Percentiles rank a stretch among this genome's conserved stretches.
Evolutionary conservation across 2,329 filamentous ascomycete genomes (phyloP).

Genomic region (Colletotrichum nymphaeae): DNA sequence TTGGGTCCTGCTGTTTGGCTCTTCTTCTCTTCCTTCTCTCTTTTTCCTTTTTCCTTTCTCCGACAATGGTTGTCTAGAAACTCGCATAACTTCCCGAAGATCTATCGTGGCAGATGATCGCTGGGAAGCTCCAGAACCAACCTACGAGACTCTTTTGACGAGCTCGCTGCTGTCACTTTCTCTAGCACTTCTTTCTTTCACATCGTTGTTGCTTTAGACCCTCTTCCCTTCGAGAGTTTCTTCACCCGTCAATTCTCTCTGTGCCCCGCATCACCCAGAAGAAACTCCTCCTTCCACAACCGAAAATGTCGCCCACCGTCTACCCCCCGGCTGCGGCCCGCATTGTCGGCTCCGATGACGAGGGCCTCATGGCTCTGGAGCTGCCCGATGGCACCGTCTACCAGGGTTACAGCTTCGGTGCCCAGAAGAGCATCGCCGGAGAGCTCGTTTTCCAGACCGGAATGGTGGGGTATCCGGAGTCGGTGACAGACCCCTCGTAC

Average conservation of each 20-base stretch:
- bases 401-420: constrained; percentile 96
- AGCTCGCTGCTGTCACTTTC: constrained; percentile 33
- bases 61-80: constrained; percentile 36
- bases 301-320: constrained; percentile 48
- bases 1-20: constrained; percentile 24
- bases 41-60: constrained; percentile 33
- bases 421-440: constrained; percentile 91
- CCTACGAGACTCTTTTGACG: constrained; percentile 34
- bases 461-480: constrained; percentile 99
- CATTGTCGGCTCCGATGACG: constrained; percentile 62
- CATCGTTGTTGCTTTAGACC: constrained; percentile 17
- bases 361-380: constrained; percentile 85
- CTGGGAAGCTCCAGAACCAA: constrained; percentile 36
- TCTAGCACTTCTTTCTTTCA: constrained; percentile 9
- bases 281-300: constrained; percentile 23
- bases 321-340: constrained; percentile 71
- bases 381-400: constrained; percentile 91
- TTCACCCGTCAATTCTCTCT: constrained; percentile 18
- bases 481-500: constrained; percentile 87
- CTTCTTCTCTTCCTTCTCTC: constrained; percentile 19
- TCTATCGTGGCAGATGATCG: constrained; percentile 40
- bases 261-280: constrained; percentile 25
- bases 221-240: constrained; percentile 17
- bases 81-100: constrained; percentile 36
- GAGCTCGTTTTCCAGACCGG: constrained; percentile 99